Base-by-base conservation (phyloP, 371 early-diverging fungal species). In the Lichtheimia hyalospora region DNA sequence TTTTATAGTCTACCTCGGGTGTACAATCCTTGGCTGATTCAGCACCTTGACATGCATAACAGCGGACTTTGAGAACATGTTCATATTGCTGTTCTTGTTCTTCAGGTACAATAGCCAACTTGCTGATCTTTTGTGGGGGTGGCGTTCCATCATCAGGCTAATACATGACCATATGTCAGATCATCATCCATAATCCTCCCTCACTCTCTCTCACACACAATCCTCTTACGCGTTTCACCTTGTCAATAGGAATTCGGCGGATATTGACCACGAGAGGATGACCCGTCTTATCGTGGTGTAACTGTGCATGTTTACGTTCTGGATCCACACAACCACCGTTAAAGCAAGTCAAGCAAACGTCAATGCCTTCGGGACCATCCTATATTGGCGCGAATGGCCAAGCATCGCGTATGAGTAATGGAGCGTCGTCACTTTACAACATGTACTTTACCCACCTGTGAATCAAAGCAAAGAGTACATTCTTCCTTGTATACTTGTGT, bases 331-430 rank as follows among this genome's bases (percentile, higher is more conserved):
- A 97, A 2, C 94, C 94, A 23, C 94, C 94, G 64, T 95, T 95
- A 69, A 93, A 96, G 78, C 98, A 97, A 5, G 87, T 82, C 40
- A 97, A 77, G 63, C 98, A 97, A 13, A 97, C 95, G 69, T 96
- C 93, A 59, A 97, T 75, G 16, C 96, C 96, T 50, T 73, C 76
- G 8, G 80, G 74, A 28, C 78, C 69, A 62, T 89, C 88, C 91
- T 91, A 71, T 16, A 20, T 5, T 15, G 34, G 48, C 44, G 28
- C 60, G 53, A 24, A 52, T 55, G 39, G 46, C 14, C 49, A 43
- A 39, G 24, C 5, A 21, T 46, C 5, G 46, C 21, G 10, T 7
- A 48, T 13, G 14, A 34, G 55, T 27, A 43, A 3, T 52, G 49
- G 46, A 27, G 16, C 40, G 49, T 49, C 5, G 3, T 34, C n/a